Base-by-base conservation (phyloP, 2,329 filamentous ascomycete genomes). In the Colletotrichum orchidophilum region DNA sequence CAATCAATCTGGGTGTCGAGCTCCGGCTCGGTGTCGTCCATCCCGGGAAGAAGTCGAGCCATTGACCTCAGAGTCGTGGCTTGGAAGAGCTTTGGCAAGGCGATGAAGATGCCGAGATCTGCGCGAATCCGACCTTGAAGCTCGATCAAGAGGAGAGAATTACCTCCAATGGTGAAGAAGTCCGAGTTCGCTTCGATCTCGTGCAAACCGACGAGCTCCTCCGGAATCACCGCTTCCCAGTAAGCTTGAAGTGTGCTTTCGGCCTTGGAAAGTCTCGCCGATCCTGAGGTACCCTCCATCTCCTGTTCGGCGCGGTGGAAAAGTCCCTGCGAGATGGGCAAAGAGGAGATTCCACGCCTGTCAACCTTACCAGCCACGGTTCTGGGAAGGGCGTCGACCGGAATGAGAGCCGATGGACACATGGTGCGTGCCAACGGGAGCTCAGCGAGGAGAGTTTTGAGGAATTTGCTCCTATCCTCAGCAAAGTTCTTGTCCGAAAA, bases 111-210 rank as follows among this genome's bases (percentile, higher is more conserved):
- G 3, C 72, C 71, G 33, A 85, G 80, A 0, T 52, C 58, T 3
- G 78, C 63, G 2, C 73, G 70, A 18, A 86, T 80, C 0, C 69
- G 67, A 0, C 73, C 65, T 57, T 83, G 80, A 1, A 85, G 75
- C 18, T 75, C 71, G 5, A 81, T 69, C 7, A 83, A 70, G 1
- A 81, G 75, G 1, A 83, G 66, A 1, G 81, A 83, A 60, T 77
- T 82, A 5, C 81, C 82, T 21, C 82, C 82, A 3, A 77, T 61
- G 1, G 70, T 50, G 70, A 83, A 83, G 73, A 84, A 83, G 74
- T 83, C 78, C 0, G 81, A 76, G 1, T 71, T 46, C 3, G 66
- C 35, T 21, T 50, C 49, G 57, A 59, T 42, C 5, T 35, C 29
- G 13, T 39, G 31, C n/a, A 57, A 3, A 9, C 54, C 54, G 15